Base-by-base conservation (phyloP, 2,329 filamentous ascomycete species). In the Golovinomyces cichoracearum region DNA sequence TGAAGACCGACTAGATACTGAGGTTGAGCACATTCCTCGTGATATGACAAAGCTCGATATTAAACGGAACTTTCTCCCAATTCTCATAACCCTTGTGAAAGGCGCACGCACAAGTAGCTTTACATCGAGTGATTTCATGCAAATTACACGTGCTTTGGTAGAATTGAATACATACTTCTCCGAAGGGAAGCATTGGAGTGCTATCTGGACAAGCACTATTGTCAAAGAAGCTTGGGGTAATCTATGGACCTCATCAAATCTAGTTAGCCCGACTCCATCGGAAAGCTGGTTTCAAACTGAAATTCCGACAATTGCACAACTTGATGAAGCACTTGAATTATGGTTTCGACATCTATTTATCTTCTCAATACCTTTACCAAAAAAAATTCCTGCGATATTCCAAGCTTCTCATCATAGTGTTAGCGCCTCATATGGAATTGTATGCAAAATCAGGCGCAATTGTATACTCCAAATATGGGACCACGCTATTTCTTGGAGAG, bases 401-500 rank as follows among this genome's bases (percentile, higher is more conserved):
- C 73, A 77, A 58, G 72, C 72, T 26, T 75, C 73, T 2, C 73
- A 77, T 55, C 73, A 77, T 60, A 72, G 70, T 51, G 71, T 74
- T 38, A 71, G 71, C 48, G 72, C 71, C 4, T 69, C 73, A 0
- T 76, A 76, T 50, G 73, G 73, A 29, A 70, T 76, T 50, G 67
- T 76, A 9, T 73, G 73, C 59, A 76, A 76, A 60, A 64, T 76
- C 53, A 73, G 73, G 60, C 66, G 71, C 23, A 68, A 69, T 50
- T 73, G 71, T 50, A 74, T 70, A 0, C 65, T 76, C 27, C 71
- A 74, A 53, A 73, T 77, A 50, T 77, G 73, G 73, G 73, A 77
- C 53, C 73, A 77, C 57, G 71, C 70, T 17, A 76, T 77, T 52
- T 70, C 68, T 41, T 76, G 72, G 72, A 64, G 73, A 52, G 72